These are phyloP conservation scores for Trypanosoma congolense DNA, from an alignment of 208 protist species.

Conservation along the genomic window DNA sequence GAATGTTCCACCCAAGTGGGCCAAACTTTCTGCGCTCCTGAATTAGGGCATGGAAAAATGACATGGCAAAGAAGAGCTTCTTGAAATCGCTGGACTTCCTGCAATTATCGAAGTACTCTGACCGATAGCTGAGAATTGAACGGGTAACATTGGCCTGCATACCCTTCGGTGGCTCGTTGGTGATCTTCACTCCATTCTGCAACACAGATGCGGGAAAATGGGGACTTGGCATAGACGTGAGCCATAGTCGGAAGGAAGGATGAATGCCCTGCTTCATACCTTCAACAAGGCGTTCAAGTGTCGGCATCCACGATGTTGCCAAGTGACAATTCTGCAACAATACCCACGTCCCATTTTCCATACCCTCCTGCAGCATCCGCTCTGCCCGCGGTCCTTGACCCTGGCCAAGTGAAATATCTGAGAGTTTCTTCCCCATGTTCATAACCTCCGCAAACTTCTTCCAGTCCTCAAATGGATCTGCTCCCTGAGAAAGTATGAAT, in stretches of 20 bases:
- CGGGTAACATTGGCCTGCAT: conserved; percentile 94
- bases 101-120: conserved; percentile 86
- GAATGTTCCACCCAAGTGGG: conserved; percentile 98
- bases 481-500: conserved; percentile 98
- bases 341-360: conserved; percentile 94
- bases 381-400: conserved; percentile 97
- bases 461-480: conserved; percentile 95
- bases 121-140: conserved; percentile 74
- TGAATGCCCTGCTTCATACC: conserved; percentile 85
- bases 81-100: conserved; percentile 88
- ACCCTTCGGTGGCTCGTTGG: conserved; percentile 98
- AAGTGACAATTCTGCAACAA: conserved; percentile 99
- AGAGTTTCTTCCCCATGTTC: conserved; percentile 94
- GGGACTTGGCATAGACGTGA: conserved; percentile 97
- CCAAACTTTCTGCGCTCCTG: conserved; percentile 98
- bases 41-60: conserved; percentile 97
- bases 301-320: conserved; percentile 96
- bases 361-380: conserved; percentile 89
- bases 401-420: conserved; percentile 96
- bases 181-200: conserved; percentile 98
- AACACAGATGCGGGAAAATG: conserved; percentile 98
- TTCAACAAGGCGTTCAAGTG: conserved; percentile 95
- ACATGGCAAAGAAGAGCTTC: conserved; percentile 96
- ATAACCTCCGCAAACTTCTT: conserved; percentile 96
- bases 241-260: conserved; percentile 97